Conservation (phyloP, 2,329 filamentous ascomycete species). For the Colletotrichum godetiae region DNA sequence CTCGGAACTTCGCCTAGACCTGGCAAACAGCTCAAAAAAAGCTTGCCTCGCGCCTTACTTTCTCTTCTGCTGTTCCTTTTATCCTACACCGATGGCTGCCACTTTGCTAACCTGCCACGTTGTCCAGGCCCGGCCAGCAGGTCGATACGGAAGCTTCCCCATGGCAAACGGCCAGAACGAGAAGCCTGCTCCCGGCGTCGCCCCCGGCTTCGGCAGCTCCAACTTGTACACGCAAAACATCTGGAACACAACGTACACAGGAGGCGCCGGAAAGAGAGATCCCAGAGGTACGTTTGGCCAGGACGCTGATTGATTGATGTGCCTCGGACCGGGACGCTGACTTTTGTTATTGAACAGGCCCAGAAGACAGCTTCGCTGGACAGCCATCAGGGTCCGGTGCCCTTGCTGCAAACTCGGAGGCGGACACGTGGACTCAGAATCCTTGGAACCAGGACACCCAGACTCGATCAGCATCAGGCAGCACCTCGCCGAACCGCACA, state of each 20-base stretch:
- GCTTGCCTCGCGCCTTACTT: conserved; percentile 25
- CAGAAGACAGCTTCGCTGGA: conserved; percentile 26
- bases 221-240: conserved; percentile 50
- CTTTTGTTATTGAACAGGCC: conserved; percentile 34
- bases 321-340: conserved; percentile 41
- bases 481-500: conserved; percentile 68
- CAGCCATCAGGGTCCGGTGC: conserved; percentile 75
- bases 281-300: conserved; percentile 57
- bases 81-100: conserved; percentile 21
- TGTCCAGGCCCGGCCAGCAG: conserved; percentile 49
- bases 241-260: conserved; percentile 51
- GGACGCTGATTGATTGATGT: background rate
- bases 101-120: conserved; percentile 33
- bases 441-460: conserved; percentile 70
- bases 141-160: conserved; percentile 51
- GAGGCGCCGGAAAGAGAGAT: conserved; percentile 54
- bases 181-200: conserved; percentile 46
- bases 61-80: conserved; percentile 26
- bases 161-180: conserved; percentile 47
- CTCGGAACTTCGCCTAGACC: conserved; percentile 36
- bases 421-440: conserved; percentile 69
- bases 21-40: conserved; percentile 28
- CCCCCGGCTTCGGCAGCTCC: conserved; percentile 48
- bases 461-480: conserved; percentile 58
- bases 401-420: conserved; percentile 75